Evolutionary conservation across 768 basidiomycete species (phyloP).

Genomic region (Naganishia kalamii): DNA sequence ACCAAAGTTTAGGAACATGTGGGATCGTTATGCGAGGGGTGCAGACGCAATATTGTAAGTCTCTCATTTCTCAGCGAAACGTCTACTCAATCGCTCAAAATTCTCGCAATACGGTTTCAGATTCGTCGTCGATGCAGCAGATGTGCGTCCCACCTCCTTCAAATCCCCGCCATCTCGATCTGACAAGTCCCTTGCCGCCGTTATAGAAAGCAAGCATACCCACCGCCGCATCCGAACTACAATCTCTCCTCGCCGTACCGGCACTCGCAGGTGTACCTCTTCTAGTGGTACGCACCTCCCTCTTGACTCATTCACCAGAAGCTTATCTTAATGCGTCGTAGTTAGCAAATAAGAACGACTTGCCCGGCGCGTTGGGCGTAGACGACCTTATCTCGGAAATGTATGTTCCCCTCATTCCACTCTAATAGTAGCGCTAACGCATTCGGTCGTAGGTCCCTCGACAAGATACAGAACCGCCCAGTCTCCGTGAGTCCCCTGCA

Average conservation of each 20-base stretch:
- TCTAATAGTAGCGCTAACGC: background rate
- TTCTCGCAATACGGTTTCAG: constrained; percentile 46
- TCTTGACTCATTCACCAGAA: background rate
- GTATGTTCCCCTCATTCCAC: constrained; percentile 45
- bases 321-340: constrained; percentile 33
- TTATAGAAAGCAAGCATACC: constrained; percentile 70
- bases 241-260: constrained; percentile 65
- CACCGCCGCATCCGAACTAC: constrained; percentile 74
- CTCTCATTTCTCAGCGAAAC: background rate
- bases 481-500: constrained; percentile 65
- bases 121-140: constrained; percentile 76
- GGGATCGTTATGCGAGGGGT: constrained; percentile 88
- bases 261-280: constrained; percentile 66
- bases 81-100: too few species aligned
- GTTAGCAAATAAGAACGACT: constrained; percentile 91
- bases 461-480: constrained; percentile 69
- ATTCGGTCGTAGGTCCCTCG: constrained; percentile 56
- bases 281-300: constrained; percentile 63
- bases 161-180: background rate
- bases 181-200: background rate
- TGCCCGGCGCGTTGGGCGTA: constrained; percentile 66
- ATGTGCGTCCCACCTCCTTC: constrained; percentile 53
- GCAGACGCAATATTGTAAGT: constrained; percentile 80
- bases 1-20: constrained; percentile 89
- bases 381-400: constrained; percentile 74